Evolutionary conservation across 163 green algal genomes (phyloP).

Genomic region (Chlorella variabilis): DNA sequence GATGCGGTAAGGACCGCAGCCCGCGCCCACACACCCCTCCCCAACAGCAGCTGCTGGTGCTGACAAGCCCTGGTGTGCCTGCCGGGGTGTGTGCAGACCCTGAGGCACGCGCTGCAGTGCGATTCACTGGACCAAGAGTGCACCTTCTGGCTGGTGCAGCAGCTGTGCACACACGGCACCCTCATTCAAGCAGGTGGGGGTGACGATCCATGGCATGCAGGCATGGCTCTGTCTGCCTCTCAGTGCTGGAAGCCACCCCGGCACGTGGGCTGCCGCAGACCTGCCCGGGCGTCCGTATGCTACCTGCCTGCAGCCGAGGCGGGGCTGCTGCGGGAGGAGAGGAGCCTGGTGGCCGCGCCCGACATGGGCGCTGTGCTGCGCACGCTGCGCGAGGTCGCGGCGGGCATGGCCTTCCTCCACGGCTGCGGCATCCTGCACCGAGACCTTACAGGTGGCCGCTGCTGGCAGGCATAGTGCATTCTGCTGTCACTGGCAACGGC

Average conservation of each 20-base stretch:
- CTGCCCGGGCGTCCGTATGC: too few species aligned
- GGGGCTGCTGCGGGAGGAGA: constrained; percentile 20
- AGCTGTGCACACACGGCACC: constrained; percentile 37
- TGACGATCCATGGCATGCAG: too few species aligned
- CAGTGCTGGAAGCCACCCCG: too few species aligned
- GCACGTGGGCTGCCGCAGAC: too few species aligned
- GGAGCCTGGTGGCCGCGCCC: background rate
- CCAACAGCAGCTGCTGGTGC: too few species aligned
- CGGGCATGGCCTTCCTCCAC: constrained; percentile 67
- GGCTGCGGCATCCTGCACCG: constrained; percentile 26
- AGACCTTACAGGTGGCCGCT: constrained; percentile 41
- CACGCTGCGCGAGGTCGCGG: constrained; percentile 34
- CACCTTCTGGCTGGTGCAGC: constrained; percentile 38
- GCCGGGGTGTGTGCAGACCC: too few species aligned
- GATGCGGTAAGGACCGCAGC: too few species aligned
- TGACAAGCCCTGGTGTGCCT: too few species aligned
- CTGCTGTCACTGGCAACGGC: too few species aligned
- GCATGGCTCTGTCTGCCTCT: too few species aligned
- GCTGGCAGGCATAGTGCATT: too few species aligned
- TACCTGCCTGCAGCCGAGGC: constrained; percentile 29
- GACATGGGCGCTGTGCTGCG: constrained; percentile 22
- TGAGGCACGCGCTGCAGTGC: background rate
- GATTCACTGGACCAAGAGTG: background rate
- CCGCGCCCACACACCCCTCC: too few species aligned
- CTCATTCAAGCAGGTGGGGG: constrained; percentile 31